phyloP scores from a whole-genome alignment of 2,329 filamentous ascomycete species.

The Ophiostoma ips region DNA sequence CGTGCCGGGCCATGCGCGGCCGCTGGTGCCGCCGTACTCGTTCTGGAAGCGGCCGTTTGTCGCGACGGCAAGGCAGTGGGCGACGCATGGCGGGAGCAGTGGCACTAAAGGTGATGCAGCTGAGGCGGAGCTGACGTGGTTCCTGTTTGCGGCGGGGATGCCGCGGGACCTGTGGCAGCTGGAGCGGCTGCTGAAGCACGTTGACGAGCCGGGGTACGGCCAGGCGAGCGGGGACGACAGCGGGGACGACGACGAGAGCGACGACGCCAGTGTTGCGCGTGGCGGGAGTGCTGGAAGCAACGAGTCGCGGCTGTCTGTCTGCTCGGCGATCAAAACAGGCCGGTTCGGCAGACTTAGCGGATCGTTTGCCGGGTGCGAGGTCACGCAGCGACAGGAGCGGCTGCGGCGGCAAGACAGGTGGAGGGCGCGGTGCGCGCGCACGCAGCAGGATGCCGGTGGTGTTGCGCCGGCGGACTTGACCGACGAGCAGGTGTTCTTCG shows the following conservation, averaged over 20 bases:
- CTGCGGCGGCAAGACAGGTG: constrained; percentile 1
- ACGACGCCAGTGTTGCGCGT: neutral
- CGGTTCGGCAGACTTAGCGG: neutral
- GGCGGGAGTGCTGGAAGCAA: neutral
- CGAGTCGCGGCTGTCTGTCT: neutral
- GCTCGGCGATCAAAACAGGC: neutral
- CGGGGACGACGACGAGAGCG: neutral
- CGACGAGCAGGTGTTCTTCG: constrained; percentile 9
- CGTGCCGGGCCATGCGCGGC: constrained; percentile 6
- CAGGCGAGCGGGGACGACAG: neutral
- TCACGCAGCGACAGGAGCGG: neutral
- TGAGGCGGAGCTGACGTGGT: constrained; percentile 8
- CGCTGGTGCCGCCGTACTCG: constrained; percentile 12
- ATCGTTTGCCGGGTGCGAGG: neutral
- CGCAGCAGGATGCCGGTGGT: too few species aligned
- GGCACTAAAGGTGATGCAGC: neutral
- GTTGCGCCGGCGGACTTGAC: neutral
- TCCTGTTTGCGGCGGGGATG: constrained; percentile 3
- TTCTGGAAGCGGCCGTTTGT: constrained; percentile 5
- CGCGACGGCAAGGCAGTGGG: constrained; percentile 8
- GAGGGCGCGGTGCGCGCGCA: neutral
- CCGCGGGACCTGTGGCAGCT: constrained; percentile 10
- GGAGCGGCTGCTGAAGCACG: neutral
- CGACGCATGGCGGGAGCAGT: neutral
- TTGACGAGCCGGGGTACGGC: neutral